phyloP scores from a whole-genome alignment of 257 asterid genomes.

The Gardenia jasminoides region DNA sequence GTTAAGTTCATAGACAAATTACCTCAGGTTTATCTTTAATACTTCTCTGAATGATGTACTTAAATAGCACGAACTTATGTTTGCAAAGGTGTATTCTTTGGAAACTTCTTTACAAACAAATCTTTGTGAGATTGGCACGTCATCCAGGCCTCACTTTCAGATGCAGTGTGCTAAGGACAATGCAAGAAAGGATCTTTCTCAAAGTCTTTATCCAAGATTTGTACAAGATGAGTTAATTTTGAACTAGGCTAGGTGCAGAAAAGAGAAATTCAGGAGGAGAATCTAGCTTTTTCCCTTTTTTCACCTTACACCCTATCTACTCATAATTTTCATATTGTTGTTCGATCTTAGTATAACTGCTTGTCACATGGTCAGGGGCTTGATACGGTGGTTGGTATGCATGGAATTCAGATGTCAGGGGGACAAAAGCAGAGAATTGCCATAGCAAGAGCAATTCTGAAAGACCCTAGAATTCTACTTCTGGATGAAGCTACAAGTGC shows the following conservation, averaged over 20 bases:
- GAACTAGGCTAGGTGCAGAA: background rate
- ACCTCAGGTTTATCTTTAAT: slow-evolving; percentile 32
- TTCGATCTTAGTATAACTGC: background rate
- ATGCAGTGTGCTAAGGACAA: background rate
- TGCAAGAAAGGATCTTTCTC: background rate
- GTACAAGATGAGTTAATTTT: too few species aligned
- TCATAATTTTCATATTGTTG: too few species aligned
- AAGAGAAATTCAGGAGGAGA: background rate
- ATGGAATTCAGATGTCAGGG: too few species aligned
- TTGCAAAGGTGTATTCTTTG: too few species aligned
- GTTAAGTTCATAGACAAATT: slow-evolving; percentile 51
- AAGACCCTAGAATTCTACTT: too few species aligned
- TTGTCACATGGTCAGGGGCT: slow-evolving; percentile 34
- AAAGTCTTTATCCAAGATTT: background rate
- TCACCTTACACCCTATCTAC: background rate
- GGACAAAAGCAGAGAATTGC: too few species aligned
- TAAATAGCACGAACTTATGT: background rate
- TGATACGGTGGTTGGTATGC: slow-evolving; percentile 50
- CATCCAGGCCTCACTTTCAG: background rate
- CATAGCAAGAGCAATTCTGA: too few species aligned
- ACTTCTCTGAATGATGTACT: background rate
- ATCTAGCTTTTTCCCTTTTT: too few species aligned
- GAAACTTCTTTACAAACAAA: background rate
- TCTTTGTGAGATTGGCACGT: background rate
- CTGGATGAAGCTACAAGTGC: too few species aligned